Evolutionary conservation across 2,329 filamentous ascomycete species (phyloP), one percentile per base, ranked within the genome.

Genomic region (Cordyceps farinosa): DNA sequence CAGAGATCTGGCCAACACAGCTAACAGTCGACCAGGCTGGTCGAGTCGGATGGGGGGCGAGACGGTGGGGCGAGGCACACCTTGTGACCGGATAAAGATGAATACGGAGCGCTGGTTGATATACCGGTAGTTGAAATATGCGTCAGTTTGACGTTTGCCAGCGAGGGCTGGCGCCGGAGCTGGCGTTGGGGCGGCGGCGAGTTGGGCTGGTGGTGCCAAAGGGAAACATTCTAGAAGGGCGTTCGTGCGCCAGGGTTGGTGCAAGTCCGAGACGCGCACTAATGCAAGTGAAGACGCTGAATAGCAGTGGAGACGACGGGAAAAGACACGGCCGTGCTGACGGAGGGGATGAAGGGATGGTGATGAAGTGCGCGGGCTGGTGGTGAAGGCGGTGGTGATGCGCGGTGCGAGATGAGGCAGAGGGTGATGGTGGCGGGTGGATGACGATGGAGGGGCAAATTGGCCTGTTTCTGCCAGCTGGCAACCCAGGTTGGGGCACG

Each of bases 141-240:
- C 32, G 47, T 42, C 22, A 13, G 22, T 30, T 38, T 22, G 3
- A 45, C 32, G 54, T 53, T 53, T 53, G 51, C 51, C 17, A 53
- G 51, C n/a, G 11, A 40, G 10, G n/a, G 22, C n/a, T 53, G 32
- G 51, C 32, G 34, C 40, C 51, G 51, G 51, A 13, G 51, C 34
- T 53, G 13, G 34, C 54, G 54, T 42, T 42, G 57, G 47, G 34
- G 47, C 57, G 36, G 54, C 32, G 54, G 45, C 54, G 27, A 47
- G 34, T 15, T 50, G 44, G 44, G 29, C 15, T 11, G 11, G 44
- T 42, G 42, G 29, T 34, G 22, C n/a, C 32, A 38, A 40, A 15
- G 48, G 47, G 48, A 52, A 61, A 27, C 48, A 52, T 61, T 61
- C 58, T 61, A 61, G 58, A 61, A 61, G 48, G 48, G n/a, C 17